These are phyloP conservation scores for Ramalina peruviana DNA, from an alignment of 495 filamentous ascomycete species.

Conservation along the genomic window DNA sequence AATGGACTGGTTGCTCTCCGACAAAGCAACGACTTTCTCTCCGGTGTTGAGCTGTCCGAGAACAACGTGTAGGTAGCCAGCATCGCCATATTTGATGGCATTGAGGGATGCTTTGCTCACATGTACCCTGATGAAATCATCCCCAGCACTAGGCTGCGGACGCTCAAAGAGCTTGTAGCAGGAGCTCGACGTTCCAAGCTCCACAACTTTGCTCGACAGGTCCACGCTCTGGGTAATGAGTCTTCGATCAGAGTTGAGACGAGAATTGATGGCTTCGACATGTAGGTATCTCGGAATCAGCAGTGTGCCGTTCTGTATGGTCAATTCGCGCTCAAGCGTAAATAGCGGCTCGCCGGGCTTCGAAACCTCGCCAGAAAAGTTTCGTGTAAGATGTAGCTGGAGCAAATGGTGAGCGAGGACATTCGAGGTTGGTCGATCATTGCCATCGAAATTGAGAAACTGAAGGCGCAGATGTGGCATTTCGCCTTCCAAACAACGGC, in stretches of 20 bases:
- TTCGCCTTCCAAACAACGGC: conserved; percentile 21
- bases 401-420: no score
- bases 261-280: conserved; percentile 18
- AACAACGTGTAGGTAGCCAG: conserved; percentile 3
- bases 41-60: not conserved
- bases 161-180: no score
- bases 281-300: conserved; percentile 22
- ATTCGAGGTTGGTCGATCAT: not conserved
- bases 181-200: not conserved
- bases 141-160: not conserved
- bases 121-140: not conserved
- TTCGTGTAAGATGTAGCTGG: no score
- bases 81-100: not conserved
- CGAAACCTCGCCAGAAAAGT: not conserved
- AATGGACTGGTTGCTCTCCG: not conserved
- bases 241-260: conserved; percentile 26
- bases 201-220: not conserved
- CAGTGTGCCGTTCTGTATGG: conserved; percentile 13
- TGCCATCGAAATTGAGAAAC: conserved; percentile 18
- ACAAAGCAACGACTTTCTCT: not conserved
- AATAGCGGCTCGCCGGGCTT: conserved; percentile 11
- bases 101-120: not conserved
- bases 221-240: conserved; percentile 4
- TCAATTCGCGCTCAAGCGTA: conserved; percentile 22
- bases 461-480: conserved; percentile 16